Percentiles rank a stretch among this genome's conserved stretches.
These are phyloP conservation scores for Trebouxia sp. DNA, from an alignment of 139 green algal species.

Conservation along the genomic window DNA sequence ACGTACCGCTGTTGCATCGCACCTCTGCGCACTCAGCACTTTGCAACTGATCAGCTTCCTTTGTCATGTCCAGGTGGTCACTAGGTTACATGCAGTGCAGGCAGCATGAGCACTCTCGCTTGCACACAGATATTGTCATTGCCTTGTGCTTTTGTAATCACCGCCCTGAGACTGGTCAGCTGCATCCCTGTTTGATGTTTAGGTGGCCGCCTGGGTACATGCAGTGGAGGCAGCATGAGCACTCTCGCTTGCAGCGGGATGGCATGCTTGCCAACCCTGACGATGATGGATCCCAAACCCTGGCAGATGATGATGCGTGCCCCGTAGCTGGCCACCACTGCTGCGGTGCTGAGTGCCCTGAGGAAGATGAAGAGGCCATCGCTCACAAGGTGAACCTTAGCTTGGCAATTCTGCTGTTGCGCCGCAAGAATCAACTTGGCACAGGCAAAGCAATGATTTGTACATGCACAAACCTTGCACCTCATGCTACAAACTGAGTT, in stretches of 20 bases:
- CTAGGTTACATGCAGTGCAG: slow-evolving; percentile 8
- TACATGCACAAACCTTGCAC: no score
- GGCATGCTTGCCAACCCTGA: not conserved
- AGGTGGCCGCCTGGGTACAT: slow-evolving; percentile 8
- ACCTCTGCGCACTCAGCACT: not conserved
- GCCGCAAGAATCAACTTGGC: no score
- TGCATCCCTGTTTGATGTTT: not conserved
- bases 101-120: slow-evolving; percentile 1
- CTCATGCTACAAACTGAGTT: no score
- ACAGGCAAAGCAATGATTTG: no score
- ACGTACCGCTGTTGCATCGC: not conserved
- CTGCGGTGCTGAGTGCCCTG: not conserved
- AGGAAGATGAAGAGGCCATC: not conserved
- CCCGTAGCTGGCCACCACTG: slow-evolving; percentile 3
- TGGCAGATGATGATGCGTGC: no score
- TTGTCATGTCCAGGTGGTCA: not conserved
- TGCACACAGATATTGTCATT: not conserved
- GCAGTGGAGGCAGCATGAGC: slow-evolving; percentile 16
- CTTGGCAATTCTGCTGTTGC: no score
- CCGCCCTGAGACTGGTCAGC: no score
- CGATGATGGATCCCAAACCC: not conserved
- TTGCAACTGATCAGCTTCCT: not conserved
- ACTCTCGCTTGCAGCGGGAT: not conserved
- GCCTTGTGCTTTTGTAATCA: not conserved
- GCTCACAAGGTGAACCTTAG: not conserved